Percentiles rank a stretch among this genome's conserved stretches.
Evolutionary conservation across 305 asterid genomes (phyloP).

Genomic region (Fraxinus angustifolia): DNA sequence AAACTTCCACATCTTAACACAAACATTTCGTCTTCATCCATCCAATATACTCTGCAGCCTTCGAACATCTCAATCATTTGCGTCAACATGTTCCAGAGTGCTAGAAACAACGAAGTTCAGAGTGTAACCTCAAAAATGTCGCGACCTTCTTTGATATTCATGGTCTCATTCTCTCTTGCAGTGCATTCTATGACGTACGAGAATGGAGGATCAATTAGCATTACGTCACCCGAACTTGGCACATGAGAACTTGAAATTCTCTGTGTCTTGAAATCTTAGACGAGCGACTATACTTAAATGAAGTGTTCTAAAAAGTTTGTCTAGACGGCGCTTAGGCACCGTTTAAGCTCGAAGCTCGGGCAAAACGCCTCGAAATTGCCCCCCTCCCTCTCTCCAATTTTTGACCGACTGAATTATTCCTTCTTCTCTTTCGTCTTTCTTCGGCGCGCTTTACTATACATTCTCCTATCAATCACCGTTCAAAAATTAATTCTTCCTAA

Average conservation of each 20-base stretch:
- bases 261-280: not conserved
- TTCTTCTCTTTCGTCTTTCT: too few relatives aligned
- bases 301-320: too few relatives aligned
- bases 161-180: conserved; percentile 82
- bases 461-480: too few relatives aligned
- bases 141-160: conserved; percentile 93
- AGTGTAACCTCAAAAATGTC: conserved; percentile 75
- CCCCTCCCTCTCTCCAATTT: too few relatives aligned
- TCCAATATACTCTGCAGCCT: conserved; percentile 81
- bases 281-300: not conserved
- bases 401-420: too few relatives aligned
- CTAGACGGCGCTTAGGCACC: too few relatives aligned
- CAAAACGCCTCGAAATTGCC: too few relatives aligned
- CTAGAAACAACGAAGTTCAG: conserved; percentile 76
- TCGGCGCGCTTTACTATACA: too few relatives aligned
- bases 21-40: conserved; percentile 94
- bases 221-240: not conserved
- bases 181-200: conserved; percentile 51
- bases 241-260: not conserved
- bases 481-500: too few relatives aligned
- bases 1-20: conserved; percentile 99
- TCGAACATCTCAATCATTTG: conserved; percentile 72
- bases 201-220: not conserved
- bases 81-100: conserved; percentile 89
- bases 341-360: too few relatives aligned